A percentile compares a stretch with the other conserved stretches of the same genome.
These are phyloP conservation scores for Cytospora schulzeri DNA, from an alignment of 2,329 filamentous ascomycete genomes.

Conservation along the genomic window DNA sequence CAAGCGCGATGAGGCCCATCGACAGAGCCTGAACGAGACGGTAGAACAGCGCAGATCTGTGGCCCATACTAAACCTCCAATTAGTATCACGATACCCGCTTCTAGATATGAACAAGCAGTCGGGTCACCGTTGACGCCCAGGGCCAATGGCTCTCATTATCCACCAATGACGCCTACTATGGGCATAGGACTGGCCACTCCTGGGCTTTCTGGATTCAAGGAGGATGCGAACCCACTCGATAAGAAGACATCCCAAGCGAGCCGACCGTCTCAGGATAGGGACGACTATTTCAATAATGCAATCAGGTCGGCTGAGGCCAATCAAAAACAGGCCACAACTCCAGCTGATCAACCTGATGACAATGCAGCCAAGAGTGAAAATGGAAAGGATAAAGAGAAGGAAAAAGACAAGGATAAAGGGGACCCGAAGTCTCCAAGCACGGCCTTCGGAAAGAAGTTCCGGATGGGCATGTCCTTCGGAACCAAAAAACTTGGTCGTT, in stretches of 20 bases:
- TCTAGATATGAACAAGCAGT: conserved; percentile 41
- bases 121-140: conserved; percentile 56
- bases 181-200: conserved; percentile 76
- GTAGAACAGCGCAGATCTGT: conserved; percentile 60
- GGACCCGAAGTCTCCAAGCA: conserved; percentile 59
- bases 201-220: conserved; percentile 54
- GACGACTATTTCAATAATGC: conserved; percentile 78
- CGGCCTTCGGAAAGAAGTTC: conserved; percentile 82
- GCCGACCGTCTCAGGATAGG: conserved; percentile 63
- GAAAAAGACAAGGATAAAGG: conserved; percentile 48
- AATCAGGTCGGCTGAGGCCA: conserved; percentile 53
- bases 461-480: conserved; percentile 76
- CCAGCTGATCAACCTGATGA: conserved; percentile 47
- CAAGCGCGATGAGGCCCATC: conserved; percentile 72
- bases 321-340: conserved; percentile 51
- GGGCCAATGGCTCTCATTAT: conserved; percentile 64
- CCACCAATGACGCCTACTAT: conserved; percentile 73
- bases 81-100: conserved; percentile 54
- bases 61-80: conserved; percentile 60
- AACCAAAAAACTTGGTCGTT: conserved; percentile 80
- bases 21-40: conserved; percentile 67
- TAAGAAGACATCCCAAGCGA: conserved; percentile 57
- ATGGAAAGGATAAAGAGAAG: conserved; percentile 58
- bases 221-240: conserved; percentile 56
- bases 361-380: conserved; percentile 48